phyloP scores from a whole-genome alignment of 768 basidiomycete genomes.

The Lentinus brumalis region DNA sequence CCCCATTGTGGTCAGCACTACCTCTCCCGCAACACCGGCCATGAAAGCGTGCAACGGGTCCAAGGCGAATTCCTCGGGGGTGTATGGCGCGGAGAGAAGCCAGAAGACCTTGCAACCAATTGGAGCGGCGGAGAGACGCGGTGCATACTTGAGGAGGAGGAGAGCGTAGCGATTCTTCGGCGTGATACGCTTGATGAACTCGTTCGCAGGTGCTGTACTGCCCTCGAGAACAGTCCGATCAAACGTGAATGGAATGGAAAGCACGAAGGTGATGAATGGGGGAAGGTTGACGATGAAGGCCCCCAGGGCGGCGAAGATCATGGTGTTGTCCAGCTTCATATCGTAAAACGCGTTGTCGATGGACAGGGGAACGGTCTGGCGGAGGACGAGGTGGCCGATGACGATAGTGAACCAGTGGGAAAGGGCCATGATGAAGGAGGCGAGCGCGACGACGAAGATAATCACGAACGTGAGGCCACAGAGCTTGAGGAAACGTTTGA shows the following conservation, averaged over 20 bases:
- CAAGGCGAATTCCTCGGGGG: neutral
- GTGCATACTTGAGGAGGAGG: conserved; percentile 10
- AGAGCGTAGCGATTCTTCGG: conserved; percentile 2
- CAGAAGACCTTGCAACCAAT: conserved; percentile 7
- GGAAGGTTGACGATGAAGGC: conserved; percentile 12
- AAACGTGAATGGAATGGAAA: conserved; percentile 14
- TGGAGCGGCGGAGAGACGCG: conserved; percentile 3
- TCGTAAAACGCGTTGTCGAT: neutral
- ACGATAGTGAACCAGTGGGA: conserved; percentile 13
- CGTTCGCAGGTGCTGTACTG: conserved; percentile 6
- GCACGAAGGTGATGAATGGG: conserved; percentile 10
- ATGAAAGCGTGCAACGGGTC: conserved; percentile 7
- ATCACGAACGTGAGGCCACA: conserved; percentile 1
- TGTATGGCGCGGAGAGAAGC: neutral
- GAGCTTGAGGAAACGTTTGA: neutral
- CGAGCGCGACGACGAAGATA: conserved; percentile 14
- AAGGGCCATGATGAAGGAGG: conserved; percentile 6
- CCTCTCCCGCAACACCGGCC: conserved; percentile 2
- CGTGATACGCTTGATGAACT: conserved; percentile 14
- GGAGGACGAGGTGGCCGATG: conserved; percentile 12
- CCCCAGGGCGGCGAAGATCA: conserved; percentile 11
- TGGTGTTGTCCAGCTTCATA: conserved; percentile 3
- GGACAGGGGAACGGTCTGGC: neutral
- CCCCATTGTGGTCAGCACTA: neutral
- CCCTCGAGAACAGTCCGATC: conserved; percentile 11